Base-by-base conservation (phyloP, 2,329 filamentous ascomycete species). In the Ploettnerulaceae sp. region DNA sequence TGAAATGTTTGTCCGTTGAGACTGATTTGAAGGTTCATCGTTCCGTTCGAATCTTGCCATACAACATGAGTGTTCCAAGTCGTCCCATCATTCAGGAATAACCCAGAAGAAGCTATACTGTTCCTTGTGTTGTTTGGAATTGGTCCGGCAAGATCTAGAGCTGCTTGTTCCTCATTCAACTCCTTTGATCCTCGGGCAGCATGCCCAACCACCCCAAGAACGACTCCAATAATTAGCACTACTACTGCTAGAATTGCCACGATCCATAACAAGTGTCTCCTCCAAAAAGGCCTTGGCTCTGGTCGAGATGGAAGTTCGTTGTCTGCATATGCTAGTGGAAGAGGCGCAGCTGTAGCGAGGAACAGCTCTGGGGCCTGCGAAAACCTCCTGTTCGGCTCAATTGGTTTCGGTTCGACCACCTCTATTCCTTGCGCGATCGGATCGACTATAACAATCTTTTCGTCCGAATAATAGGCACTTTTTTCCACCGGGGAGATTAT, bases 51-150 rank as follows among this genome's bases (percentile, higher is more conserved):
- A 14, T 54, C 52, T 25, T 58, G 56, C 39, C 46, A 55, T 35
- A 54, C 53, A 0, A 54, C 40, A 18, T 57, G 54, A 48, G 51
- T 57, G 28, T 58, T 58, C 52, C 53, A 57, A 8, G 54, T 58
- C 14, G 33, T 53, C 2, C 36, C 44, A 32, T 56, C 51, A 8
- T 51, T 50, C 22, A 57, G 25, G 18, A 55, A 55, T 15, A 57
- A 39, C 7, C 54, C 51, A 5, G 56, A 53, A 38, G 47, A 52
- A 8, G 56, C 56, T 8, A 58, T 48, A 42, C 56, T 58, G 20
- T 50, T 36, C 17, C 24, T 15, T 1, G 54, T 54, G 24, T 49
- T 54, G 36, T 57, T 57, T 7, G 47, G 25, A 11, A 48, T 28
- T 21, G 28, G 12, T 7, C 31, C 31, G 12, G 31, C 20, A 3